A percentile compares a stretch with the other conserved stretches of the same genome.
Conservation (phyloP, 2,329 filamentous ascomycete genomes). For the Sarocladium brachiariae region DNA sequence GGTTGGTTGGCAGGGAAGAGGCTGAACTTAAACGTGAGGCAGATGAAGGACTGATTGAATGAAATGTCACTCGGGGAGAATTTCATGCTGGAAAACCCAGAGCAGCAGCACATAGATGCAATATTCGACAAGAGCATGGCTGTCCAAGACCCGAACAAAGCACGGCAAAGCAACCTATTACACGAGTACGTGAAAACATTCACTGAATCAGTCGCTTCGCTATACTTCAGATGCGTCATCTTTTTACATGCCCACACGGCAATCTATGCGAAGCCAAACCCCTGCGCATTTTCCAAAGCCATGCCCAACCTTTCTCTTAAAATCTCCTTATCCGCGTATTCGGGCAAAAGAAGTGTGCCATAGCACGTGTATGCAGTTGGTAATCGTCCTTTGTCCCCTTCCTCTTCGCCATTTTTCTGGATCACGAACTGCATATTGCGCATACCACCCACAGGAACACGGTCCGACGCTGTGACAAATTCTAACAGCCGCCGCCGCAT, state of each 20-base stretch:
- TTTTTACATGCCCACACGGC: neutral
- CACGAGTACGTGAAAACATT: neutral
- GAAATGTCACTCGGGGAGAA: too few species aligned
- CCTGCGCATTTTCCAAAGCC: conserved; percentile 80
- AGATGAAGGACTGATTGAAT: conserved; percentile 62
- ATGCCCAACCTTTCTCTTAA: conserved; percentile 70
- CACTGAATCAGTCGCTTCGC: too few species aligned
- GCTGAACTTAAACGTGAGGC: conserved; percentile 86
- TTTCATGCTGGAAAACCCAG: too few species aligned
- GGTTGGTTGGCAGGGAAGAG: conserved; percentile 87
- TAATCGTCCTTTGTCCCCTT: conserved; percentile 48
- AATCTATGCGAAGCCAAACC: conserved; percentile 72
- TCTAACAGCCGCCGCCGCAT: conserved; percentile 75
- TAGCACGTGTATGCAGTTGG: conserved; percentile 93
- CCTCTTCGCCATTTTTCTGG: conserved; percentile 65
- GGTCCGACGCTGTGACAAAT: conserved; percentile 90
- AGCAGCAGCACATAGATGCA: too few species aligned
- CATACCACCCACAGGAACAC: conserved; percentile 82
- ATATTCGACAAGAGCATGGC: too few species aligned
- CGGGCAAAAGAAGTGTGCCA: conserved; percentile 76
- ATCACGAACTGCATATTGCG: conserved; percentile 77
- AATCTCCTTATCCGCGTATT: conserved; percentile 66
- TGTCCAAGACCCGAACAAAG: too few species aligned
- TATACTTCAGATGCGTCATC: neutral
- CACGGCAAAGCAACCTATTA: too few species aligned